Evolutionary conservation across 1,139 yeast genomes (phyloP), one percentile per base, ranked within the genome.

Genomic region (Saccharomyces hybrid): DNA sequence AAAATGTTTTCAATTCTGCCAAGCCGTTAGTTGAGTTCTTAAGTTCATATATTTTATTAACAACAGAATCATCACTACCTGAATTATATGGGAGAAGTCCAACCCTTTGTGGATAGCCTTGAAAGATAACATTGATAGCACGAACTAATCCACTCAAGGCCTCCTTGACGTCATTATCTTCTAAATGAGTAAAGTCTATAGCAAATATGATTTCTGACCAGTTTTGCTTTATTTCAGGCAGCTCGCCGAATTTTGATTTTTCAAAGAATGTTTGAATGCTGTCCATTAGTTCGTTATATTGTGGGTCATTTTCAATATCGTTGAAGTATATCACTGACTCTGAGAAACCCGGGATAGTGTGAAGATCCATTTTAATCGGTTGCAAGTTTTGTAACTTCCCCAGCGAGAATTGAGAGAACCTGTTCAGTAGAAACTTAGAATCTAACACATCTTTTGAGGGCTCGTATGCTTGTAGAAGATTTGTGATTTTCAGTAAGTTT

Each of bases 201-300:
- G 81, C 88, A 65, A 90, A 83, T 0, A 93, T 79, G 34, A 87
- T 59, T 49, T 89, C 88, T 65, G 88, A 90, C 56, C 89, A 75
- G 65, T 93, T 93, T 60, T 87, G 90, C 52, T 77, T 77, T 47
- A 86, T 77, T 5, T 80, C 79, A 1, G 95, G 95, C 11, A 89
- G 72, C 62, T 82, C 84, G 7, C 88, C 90, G 23, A 76, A 75
- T 54, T 66, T 68, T 53, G 74, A 60, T 48, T 72, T 63, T 42
- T 71, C 67, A 29, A 72, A 72, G 72, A 65, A 82, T 57, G 73
- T 77, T 3, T 70, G 60, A 28, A 82, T 70, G 56, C 83, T 76
- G 1, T 70, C 57, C 0, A 80, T 66, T 65, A 81, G 78, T 3
- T 72, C 67, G 1, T 68, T 64, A 67, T 88, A 91, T 44, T 73